These are phyloP conservation scores for Eucalyptus tenuipes DNA, from an alignment of 345 rosid genomes.

Conservation along the genomic window DNA sequence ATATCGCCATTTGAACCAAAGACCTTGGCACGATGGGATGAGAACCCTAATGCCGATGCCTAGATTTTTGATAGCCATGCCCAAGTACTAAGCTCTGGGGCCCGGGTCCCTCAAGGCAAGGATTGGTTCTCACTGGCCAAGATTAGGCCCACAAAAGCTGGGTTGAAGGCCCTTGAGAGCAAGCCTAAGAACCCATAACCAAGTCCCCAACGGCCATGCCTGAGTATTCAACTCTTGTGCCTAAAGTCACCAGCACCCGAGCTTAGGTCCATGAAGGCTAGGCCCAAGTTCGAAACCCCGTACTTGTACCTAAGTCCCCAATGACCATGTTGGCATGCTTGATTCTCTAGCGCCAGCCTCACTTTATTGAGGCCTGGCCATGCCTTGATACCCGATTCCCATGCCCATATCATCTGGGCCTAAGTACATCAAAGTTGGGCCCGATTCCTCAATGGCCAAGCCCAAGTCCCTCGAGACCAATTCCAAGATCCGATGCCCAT, in stretches of 20 bases:
- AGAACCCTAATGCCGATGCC: background rate
- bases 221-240: background rate
- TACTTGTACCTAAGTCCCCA: background rate
- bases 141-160: background rate
- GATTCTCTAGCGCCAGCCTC: background rate
- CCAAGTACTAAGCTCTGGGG: fast-evolving
- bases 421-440: background rate
- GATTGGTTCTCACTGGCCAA: fast-evolving
- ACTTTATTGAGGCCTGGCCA: no score
- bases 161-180: background rate
- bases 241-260: background rate
- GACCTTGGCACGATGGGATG: no score
- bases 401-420: background rate
- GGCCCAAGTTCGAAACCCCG: fast-evolving
- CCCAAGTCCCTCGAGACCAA: background rate
- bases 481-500: background rate
- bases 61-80: background rate
- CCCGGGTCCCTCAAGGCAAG: fast-evolving
- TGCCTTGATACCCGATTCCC: background rate
- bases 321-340: background rate
- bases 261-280: background rate
- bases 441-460: background rate
- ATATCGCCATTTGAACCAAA: fast-evolving
- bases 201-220: fast-evolving
- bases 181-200: background rate